Evolutionary conservation across 495 filamentous ascomycete genomes (phyloP), one percentile per base, ranked within the genome.

Genomic region (Penicillium longicatenatum): DNA sequence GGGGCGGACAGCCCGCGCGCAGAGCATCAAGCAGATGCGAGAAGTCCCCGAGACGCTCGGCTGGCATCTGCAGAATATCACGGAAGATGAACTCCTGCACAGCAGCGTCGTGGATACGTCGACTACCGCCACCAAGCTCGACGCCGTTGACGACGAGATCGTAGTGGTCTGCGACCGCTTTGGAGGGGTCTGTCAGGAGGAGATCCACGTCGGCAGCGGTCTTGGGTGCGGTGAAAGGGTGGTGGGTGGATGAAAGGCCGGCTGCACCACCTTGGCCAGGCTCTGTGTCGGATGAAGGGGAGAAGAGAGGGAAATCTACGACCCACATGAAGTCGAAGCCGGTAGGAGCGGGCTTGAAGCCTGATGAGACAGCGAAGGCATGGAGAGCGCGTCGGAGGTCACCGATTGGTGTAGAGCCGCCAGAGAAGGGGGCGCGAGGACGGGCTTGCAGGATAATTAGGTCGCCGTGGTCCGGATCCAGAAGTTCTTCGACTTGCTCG

Each of bases 81-180:
- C 86, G 81, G 73, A 98, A 82, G 59, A 98, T 75, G 62, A 89
- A 92, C 62, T 92, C 86, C 68, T 98, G 94, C 63, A 97, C 78
- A 33, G 81, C 81, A 9, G 91, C 86, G 64, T 90, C 81, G 74
- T 98, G 94, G 55, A 98, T 97, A 79, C 94, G 91, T 11, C 89
- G 83, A 70, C 90, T 95, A 10, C 94, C 94, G 12, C 94, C 94
- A 42, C 94, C 94, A 26, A 98, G 82, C 71, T 98, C 94, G 14
- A 97, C 85, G 16, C 94, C 94, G 67, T 98, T 98, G 55, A 98
- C 83, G 12, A 98, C 94, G 16, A 98, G 81, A 65, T 98, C 94
- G 70, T 96, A 98, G 69, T 95, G 90, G 67, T 96, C 92, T 1
- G 84, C 93, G 37, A 79, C 81, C 0, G 82, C 92, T 55, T 81